Percentiles rank a stretch among this genome's conserved stretches.
These are phyloP conservation scores for Penicillium paxilli DNA, from an alignment of 495 filamentous ascomycete species.

Conservation along the genomic window DNA sequence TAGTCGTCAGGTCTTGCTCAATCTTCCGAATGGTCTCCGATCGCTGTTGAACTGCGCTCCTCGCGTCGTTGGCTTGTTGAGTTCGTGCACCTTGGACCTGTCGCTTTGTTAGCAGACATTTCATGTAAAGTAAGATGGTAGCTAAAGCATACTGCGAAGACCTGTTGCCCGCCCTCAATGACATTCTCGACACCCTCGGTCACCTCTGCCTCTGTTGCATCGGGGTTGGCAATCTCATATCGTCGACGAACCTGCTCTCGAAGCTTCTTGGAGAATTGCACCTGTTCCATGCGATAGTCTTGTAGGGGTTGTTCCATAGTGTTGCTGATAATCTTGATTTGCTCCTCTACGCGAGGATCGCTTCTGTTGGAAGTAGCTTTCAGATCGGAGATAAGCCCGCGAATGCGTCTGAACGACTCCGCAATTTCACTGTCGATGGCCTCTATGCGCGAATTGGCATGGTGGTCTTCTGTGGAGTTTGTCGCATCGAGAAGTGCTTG, in stretches of 20 bases:
- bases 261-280: slow-evolving; percentile 62
- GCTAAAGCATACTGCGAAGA: slow-evolving; percentile 49
- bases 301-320: slow-evolving; percentile 67
- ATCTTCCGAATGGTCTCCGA: slow-evolving; percentile 81
- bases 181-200: slow-evolving; percentile 63
- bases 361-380: slow-evolving; percentile 65
- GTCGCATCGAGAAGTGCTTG: slow-evolving; percentile 16
- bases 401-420: slow-evolving; percentile 64
- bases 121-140: background rate
- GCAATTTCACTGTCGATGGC: slow-evolving; percentile 69
- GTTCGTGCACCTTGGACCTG: slow-evolving; percentile 65
- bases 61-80: slow-evolving; percentile 53
- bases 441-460: slow-evolving; percentile 27
- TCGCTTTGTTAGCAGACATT: slow-evolving; percentile 11
- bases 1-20: slow-evolving; percentile 71
- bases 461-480: slow-evolving; percentile 5
- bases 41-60: slow-evolving; percentile 67
- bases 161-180: slow-evolving; percentile 58
- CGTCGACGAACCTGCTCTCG: slow-evolving; percentile 71
- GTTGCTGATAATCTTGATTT: slow-evolving; percentile 67
- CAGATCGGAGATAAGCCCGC: slow-evolving; percentile 61
- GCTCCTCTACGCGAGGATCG: slow-evolving; percentile 60
- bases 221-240: slow-evolving; percentile 74
- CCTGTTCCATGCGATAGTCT: slow-evolving; percentile 66
- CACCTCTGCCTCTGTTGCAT: slow-evolving; percentile 70